A percentile compares a stretch with the other conserved stretches of the same genome.
Evolutionary conservation across 768 basidiomycete genomes (phyloP).

Genomic region (Pholiota conissans): DNA sequence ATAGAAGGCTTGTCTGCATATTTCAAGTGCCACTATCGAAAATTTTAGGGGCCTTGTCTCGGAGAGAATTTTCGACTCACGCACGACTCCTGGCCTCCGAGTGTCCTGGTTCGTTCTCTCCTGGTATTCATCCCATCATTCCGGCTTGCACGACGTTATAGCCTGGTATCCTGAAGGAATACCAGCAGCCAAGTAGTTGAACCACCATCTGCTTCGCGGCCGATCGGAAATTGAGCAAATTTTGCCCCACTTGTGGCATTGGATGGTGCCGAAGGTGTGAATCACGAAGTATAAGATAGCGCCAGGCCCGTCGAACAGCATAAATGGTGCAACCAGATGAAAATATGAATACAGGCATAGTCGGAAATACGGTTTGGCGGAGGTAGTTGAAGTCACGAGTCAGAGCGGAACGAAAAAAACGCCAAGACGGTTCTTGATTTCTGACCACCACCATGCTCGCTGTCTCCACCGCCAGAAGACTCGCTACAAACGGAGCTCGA

Average conservation of each 20-base stretch:
- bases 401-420: conserved; percentile 15
- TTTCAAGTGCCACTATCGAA: too few species aligned
- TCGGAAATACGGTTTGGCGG: conserved; percentile 11
- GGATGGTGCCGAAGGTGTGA: neutral
- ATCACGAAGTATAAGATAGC: neutral
- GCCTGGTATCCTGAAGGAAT: too few species aligned
- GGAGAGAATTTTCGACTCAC: too few species aligned
- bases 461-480: conserved; percentile 32
- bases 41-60: too few species aligned
- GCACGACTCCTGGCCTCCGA: too few species aligned
- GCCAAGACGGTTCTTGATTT: conserved; percentile 13
- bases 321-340: conserved; percentile 27
- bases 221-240: neutral
- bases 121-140: too few species aligned
- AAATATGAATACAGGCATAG: conserved; percentile 17
- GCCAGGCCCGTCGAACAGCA: conserved; percentile 18
- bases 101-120: too few species aligned
- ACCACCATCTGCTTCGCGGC: too few species aligned
- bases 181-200: too few species aligned
- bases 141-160: too few species aligned
- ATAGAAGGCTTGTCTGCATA: too few species aligned
- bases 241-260: neutral
- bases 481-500: conserved; percentile 36
- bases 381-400: conserved; percentile 23
- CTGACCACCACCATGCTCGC: conserved; percentile 32